phyloP scores from a whole-genome alignment of 192 early-diverging fungal species.

The Allomyces macrogynus region DNA sequence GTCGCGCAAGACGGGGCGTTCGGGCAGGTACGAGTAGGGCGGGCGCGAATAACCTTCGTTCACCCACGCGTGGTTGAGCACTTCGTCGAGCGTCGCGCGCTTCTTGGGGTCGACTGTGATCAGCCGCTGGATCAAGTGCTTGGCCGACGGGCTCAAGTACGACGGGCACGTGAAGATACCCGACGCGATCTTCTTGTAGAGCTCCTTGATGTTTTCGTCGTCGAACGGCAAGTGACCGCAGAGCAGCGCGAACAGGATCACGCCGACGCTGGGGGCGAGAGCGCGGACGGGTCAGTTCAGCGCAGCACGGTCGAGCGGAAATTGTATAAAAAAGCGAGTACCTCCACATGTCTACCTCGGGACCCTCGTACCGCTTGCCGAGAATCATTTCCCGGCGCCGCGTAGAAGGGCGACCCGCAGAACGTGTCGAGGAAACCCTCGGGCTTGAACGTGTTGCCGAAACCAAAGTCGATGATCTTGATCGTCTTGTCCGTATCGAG shows the following conservation, averaged over 20 bases:
- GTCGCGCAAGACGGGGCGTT: slow-evolving; percentile 11
- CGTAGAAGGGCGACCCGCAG: slow-evolving; percentile 56
- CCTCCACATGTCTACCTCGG: slow-evolving; percentile 80
- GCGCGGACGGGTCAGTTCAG: background rate
- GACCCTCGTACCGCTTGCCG: slow-evolving; percentile 58
- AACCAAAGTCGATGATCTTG: slow-evolving; percentile 79
- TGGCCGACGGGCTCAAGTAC: slow-evolving; percentile 18
- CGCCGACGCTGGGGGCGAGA: slow-evolving; percentile 24
- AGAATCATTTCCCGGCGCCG: slow-evolving; percentile 70
- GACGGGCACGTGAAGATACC: slow-evolving; percentile 39
- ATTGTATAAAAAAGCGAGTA: background rate
- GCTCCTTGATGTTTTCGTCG: slow-evolving; percentile 60
- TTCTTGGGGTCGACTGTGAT: slow-evolving; percentile 48
- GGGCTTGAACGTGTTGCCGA: slow-evolving; percentile 47
- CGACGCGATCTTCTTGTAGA: slow-evolving; percentile 62
- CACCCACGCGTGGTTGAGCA: slow-evolving; percentile 54
- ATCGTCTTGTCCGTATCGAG: slow-evolving; percentile 45
- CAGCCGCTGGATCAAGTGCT: slow-evolving; percentile 44
- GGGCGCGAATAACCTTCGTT: slow-evolving; percentile 44
- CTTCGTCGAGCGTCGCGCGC: slow-evolving; percentile 46
- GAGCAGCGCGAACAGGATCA: slow-evolving; percentile 63
- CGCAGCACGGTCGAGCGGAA: background rate
- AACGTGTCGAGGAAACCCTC: slow-evolving; percentile 25
- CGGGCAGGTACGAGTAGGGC: slow-evolving; percentile 43
- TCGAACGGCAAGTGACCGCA: slow-evolving; percentile 74